These are phyloP conservation scores for Fusarium mundagurra DNA, from an alignment of 2,329 filamentous ascomycete species.

Conservation along the genomic window DNA sequence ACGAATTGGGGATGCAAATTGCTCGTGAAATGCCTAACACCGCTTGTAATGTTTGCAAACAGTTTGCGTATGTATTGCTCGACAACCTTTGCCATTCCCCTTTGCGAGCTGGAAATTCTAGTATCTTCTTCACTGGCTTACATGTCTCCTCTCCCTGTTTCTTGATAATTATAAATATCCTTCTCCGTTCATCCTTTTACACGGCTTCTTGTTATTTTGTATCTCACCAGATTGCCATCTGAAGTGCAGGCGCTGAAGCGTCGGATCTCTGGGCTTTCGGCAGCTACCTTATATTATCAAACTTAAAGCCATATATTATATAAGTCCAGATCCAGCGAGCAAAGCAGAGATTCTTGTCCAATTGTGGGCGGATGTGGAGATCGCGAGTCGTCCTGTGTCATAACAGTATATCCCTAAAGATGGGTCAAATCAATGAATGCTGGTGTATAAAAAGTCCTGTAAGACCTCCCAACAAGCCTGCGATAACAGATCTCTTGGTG, in stretches of 20 bases:
- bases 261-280: neutral
- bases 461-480: neutral
- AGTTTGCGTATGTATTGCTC: neutral
- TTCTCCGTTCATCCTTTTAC: neutral
- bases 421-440: neutral
- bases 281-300: neutral
- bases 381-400: neutral
- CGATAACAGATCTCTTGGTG: neutral
- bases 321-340: neutral
- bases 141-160: no score
- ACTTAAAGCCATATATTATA: neutral
- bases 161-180: neutral
- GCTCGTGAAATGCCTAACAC: neutral
- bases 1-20: neutral
- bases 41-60: neutral
- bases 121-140: neutral
- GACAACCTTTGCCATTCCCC: no score
- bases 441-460: neutral
- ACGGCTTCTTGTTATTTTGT: neutral
- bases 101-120: no score
- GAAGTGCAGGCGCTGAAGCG: no score
- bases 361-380: neutral
- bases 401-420: neutral
- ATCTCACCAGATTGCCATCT: neutral
- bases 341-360: neutral